Base-by-base conservation (phyloP, 495 filamentous ascomycete genomes). In the Apiosordaria backusii region DNA sequence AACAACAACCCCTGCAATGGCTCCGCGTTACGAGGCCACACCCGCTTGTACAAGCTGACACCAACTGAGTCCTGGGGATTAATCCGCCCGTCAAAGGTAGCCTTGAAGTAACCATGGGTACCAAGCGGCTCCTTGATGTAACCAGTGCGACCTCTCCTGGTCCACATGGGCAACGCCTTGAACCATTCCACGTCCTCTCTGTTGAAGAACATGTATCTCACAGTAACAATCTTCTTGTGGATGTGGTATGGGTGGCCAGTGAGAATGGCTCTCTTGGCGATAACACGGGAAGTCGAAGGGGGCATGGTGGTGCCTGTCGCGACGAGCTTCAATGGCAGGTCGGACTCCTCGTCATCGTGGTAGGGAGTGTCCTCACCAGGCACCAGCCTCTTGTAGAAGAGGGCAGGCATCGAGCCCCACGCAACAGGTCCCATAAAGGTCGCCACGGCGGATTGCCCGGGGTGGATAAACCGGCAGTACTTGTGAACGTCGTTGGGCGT, bases 201-300 rank as follows among this genome's bases (percentile, higher is more conserved):
- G 78, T 97, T 96, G 86, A 99, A 99, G 83, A 99, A 99, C 95
- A 99, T 98, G 84, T 98, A 98, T 24, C 95, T 89, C 23, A 99
- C 87, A 1, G 96, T 98, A 63, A 98, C 96, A 24, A 98, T 80
- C 77, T 90, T 92, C 81, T 94, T 95, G 85, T 99, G 93, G 71
- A 99, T 98, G 82, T 99, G 97, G 81, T 90, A 97, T 0, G 96
- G 94, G 75, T 98, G 95, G 50, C 95, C 95, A 0, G 95, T 97
- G 63, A 99, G 83, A 66, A 98, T 93, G 68, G 95, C 88, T 62
- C 95, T 89, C 79, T 99, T 99, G 67, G 93, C 93, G 62, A 98
- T 87, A 19, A 98, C 89, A 53, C 96, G 89, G 27, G 81, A 79
- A 9, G 86, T 89, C 13, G 91, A 92, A 4, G 92, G 89, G 0